Evolutionary conservation across 2,329 filamentous ascomycete species (phyloP), one percentile per base, ranked within the genome.

Genomic region (Tolypocladium album): DNA sequence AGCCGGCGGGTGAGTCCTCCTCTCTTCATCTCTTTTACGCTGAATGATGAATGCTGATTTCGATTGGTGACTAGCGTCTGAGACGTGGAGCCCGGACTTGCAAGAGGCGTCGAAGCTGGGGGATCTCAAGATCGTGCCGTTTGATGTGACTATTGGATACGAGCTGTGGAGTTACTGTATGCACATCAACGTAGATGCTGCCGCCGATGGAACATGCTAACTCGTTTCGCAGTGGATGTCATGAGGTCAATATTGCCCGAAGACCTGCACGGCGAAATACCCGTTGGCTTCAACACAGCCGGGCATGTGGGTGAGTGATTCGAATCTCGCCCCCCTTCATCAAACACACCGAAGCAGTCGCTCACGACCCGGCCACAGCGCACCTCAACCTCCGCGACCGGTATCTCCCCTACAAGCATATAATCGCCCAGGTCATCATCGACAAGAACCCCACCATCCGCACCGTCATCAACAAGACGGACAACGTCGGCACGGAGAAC

Each of bases 391-490:
- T 99, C 39, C 86, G 90, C 57, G 86, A 89, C 24, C 83, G 87
- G 64, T 97, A 92, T 69, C 77, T 91, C 13, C 90, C 89, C 0
- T 96, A 95, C 78, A 96, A 94, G 73, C 73, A 88, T 65, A 72
- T 97, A 50, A 92, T 97, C 57, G 94, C 89, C 0, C 80, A 93
- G 68, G 87, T 97, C 3, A 78, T 99, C 24, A 77, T 91, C 58
- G 94, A 97, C 77, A 99, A 99, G 77, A 96, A 96, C 74, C 82
- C 86, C 12, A 78, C 77, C 55, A 84, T 97, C 62, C 82, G 80
- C 61, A 99, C 94, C 0, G 92, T 99, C 66, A 97, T 99, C 76
- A 97, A 97, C 81, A 99, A 99, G 75, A 83, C 88, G 52, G 88
- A 96, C 73, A 87, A 90, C 62, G 93, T 99, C 11, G 94, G 94